Percentiles rank a stretch among this genome's conserved stretches.
These are phyloP conservation scores for Rosa rugosa DNA, from an alignment of 306 rosid species.

Conservation along the genomic window DNA sequence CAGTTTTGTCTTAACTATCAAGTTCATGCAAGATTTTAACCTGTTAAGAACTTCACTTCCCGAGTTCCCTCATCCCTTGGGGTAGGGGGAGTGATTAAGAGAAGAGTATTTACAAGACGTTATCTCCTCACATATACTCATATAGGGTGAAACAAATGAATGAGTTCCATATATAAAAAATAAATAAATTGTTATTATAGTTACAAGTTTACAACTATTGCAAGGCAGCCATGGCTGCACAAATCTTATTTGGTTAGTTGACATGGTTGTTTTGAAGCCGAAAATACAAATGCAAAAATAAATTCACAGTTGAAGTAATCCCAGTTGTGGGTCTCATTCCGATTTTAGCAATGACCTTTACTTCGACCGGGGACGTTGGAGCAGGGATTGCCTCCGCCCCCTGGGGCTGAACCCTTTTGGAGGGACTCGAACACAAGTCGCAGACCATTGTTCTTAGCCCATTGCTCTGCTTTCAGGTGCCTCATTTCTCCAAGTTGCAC, in stretches of 20 bases:
- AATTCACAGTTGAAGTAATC: not conserved
- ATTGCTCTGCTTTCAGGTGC: slow-evolving; percentile 37
- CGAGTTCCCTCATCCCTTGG: too few species aligned
- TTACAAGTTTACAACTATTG: not conserved
- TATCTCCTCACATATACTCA: too few species aligned
- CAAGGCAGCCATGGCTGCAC: not conserved
- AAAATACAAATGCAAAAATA: too few species aligned
- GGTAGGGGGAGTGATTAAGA: too few species aligned
- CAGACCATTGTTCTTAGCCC: slow-evolving; percentile 34
- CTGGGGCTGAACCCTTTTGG: slow-evolving; percentile 32
- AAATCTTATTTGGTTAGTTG: not conserved
- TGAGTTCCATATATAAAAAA: not conserved
- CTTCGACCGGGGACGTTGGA: slow-evolving; percentile 24
- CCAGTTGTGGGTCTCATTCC: not conserved
- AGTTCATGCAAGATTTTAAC: too few species aligned
- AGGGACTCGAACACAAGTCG: slow-evolving; percentile 38
- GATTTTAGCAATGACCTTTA: not conserved
- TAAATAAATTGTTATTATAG: not conserved
- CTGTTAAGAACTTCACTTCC: too few species aligned
- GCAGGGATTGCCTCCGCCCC: slow-evolving; percentile 37
- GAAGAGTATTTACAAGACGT: too few species aligned
- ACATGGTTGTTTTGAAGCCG: not conserved
- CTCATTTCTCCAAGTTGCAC: slow-evolving; percentile 44
- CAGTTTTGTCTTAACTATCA: too few species aligned
- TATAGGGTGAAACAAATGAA: not conserved